Evolutionary conservation across 164 flowering plant genomes (phyloP).

Genomic region (Liquidambar formosana): DNA sequence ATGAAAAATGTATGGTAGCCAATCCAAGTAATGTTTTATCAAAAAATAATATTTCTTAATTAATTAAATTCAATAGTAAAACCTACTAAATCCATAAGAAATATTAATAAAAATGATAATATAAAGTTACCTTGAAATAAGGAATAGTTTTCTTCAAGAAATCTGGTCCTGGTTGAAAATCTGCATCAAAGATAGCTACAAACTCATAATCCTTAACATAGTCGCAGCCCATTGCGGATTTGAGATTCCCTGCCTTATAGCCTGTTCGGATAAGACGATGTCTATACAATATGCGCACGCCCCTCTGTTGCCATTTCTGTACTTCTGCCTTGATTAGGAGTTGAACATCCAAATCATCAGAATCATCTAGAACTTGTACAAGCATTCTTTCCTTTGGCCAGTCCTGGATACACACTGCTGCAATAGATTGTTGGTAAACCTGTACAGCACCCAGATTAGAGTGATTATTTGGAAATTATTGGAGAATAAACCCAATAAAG

Average conservation of each 20-base stretch:
- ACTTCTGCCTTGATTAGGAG: conserved; percentile 85
- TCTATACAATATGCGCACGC: conserved; percentile 77
- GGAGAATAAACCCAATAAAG: too few relatives aligned
- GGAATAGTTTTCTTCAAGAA: conserved; percentile 94
- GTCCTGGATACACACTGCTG: conserved; percentile 80
- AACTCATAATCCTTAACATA: conserved; percentile 94
- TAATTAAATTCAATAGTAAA: background rate
- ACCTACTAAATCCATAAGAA: background rate
- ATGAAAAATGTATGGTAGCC: too few relatives aligned
- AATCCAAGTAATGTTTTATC: too few relatives aligned
- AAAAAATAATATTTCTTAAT: background rate
- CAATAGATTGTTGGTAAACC: conserved; percentile 96
- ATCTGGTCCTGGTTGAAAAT: conserved; percentile 93
- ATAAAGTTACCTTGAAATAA: conserved; percentile 71
- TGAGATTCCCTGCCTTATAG: conserved; percentile 95
- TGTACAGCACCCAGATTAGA: conserved; percentile 26
- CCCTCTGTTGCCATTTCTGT: conserved; percentile 89
- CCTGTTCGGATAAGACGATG: conserved; percentile 93
- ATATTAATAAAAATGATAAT: background rate
- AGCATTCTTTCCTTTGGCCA: conserved; percentile 97
- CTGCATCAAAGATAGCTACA: conserved; percentile 97
- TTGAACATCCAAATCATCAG: conserved; percentile 80
- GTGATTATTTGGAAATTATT: background rate
- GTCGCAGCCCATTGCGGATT: conserved; percentile 93
- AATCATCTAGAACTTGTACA: conserved; percentile 89